These are phyloP conservation scores for Berkeleyomyces rouxiae DNA, from an alignment of 2,329 filamentous ascomycete genomes.

Conservation along the genomic window DNA sequence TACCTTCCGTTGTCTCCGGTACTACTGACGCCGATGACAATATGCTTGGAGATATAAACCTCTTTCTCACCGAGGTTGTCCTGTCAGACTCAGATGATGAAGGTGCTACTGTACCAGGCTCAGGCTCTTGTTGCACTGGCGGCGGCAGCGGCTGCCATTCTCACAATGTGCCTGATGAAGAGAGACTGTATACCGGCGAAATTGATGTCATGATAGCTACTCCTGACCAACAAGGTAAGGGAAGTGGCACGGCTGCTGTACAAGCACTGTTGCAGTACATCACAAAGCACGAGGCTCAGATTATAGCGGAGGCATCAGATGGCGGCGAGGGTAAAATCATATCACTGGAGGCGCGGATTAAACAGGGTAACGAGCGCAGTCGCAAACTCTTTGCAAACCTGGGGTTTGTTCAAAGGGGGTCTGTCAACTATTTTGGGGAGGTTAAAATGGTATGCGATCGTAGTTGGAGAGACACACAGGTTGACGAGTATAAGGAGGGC, in stretches of 20 bases:
- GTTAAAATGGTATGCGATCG: slow-evolving; percentile 23
- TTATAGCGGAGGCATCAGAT: slow-evolving; percentile 33
- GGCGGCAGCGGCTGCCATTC: slow-evolving; percentile 15
- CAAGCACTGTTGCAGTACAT: slow-evolving; percentile 56
- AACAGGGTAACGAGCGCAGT: slow-evolving; percentile 36
- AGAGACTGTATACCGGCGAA: slow-evolving; percentile 41
- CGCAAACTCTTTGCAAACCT: slow-evolving; percentile 34
- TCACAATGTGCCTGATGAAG: slow-evolving; percentile 2
- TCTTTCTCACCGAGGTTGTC: slow-evolving; percentile 48
- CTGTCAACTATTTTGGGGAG: slow-evolving; percentile 43
- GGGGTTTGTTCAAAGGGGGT: slow-evolving; percentile 35
- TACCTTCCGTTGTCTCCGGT: slow-evolving; percentile 15
- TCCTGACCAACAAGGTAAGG: slow-evolving; percentile 37
- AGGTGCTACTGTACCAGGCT: background rate
- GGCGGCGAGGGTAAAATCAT: slow-evolving; percentile 23
- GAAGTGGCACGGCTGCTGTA: slow-evolving; percentile 49
- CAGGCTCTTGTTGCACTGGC: slow-evolving; percentile 16
- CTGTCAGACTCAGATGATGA: slow-evolving; percentile 30
- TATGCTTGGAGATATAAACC: slow-evolving; percentile 63
- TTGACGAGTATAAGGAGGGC: slow-evolving; percentile 5
- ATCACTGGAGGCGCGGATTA: slow-evolving; percentile 41
- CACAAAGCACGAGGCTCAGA: slow-evolving; percentile 28
- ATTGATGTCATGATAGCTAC: slow-evolving; percentile 76
- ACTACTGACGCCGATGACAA: slow-evolving; percentile 34
- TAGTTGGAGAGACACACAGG: slow-evolving; percentile 13